Base-by-base conservation (phyloP, 2,329 filamentous ascomycete genomes). In the Cytospora leucostoma region DNA sequence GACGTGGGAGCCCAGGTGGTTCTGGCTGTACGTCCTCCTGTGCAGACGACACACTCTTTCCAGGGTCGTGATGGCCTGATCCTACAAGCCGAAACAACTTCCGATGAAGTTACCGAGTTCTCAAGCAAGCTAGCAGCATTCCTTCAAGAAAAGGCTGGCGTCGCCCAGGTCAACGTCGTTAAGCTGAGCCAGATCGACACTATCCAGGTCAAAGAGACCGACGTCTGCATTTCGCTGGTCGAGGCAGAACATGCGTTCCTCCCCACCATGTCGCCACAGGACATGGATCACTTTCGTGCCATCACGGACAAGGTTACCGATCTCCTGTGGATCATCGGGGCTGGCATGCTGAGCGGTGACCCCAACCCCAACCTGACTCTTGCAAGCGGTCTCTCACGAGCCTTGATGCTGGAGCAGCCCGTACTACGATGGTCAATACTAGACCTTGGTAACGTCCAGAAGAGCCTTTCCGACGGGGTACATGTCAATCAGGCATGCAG, bases 351-450 rank as follows among this genome's bases (percentile, higher is more conserved):
- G 37, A 15, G 54, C 11, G 15, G 15, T 13, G 21, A 47, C 1
- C 47, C 59, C 1, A 35, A 67, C n/a, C 67, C 67, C 0, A 49
- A 63, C 33, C 27, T 69, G 3, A 65, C 67, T 1, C 64, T 70
- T 1, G 51, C 62, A 2, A 53, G 17, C 15, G 68, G 68, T 1
- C 52, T 68, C 1, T 67, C 67, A 1, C 68, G 68, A 5, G 65
- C 67, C 3, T 21, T 69, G 1, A 68, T 65, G 67, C 27, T 69
- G 3, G 68, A 69, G 37, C 68, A 69, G 32, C 68, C 68, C 1
- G 11, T 64, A 1, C 19, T 63, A 3, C 37, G 58, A 2, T 69
- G 32, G 7, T 37, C 27, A 2, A 51, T 69, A 17, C 1, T 69
- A 2, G 67, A 69, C 19, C 13, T 69, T 12, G 66, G 68, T 61